These are phyloP conservation scores for Smallanthus sonchifolius DNA, from an alignment of 129 eudicot species.

Conservation along the genomic window DNA sequence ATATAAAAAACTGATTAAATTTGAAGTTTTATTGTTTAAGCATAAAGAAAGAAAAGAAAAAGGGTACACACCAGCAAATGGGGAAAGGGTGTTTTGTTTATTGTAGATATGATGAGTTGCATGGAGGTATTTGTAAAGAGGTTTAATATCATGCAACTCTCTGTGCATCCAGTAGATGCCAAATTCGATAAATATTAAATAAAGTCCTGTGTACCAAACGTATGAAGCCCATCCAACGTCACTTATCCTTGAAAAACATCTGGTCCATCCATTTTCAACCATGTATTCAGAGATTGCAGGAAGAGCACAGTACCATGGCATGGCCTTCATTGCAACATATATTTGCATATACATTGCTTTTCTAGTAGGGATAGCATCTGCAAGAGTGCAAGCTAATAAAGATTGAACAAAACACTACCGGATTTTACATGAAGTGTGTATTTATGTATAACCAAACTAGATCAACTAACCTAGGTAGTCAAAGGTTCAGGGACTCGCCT, in stretches of 20 bases:
- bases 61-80: conserved; percentile 66
- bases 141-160: conserved; percentile 87
- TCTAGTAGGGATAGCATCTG: conserved; percentile 69
- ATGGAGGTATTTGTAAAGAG: conserved; percentile 84
- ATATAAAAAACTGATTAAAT: conserved; percentile 22
- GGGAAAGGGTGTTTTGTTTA: conserved; percentile 94
- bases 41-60: neutral
- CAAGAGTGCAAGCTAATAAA: conserved; percentile 22
- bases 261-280: conserved; percentile 89
- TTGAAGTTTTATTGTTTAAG: conserved; percentile 9
- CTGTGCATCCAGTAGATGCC: conserved; percentile 95
- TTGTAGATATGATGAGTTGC: conserved; percentile 95
- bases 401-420: neutral
- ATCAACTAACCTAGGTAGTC: neutral
- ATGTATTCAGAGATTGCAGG: conserved; percentile 74
- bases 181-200: conserved; percentile 69
- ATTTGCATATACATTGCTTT: conserved; percentile 80
- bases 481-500: too few species aligned
- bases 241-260: conserved; percentile 61
- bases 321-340: conserved; percentile 92
- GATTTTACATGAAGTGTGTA: neutral
- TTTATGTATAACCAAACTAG: too few species aligned
- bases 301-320: conserved; percentile 75
- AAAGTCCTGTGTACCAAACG: conserved; percentile 26
- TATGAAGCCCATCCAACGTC: conserved; percentile 66